Evolutionary conservation across 352 stramenopile genomes (phyloP), one percentile per base, ranked within the genome.

Genomic region (Globisporangium radiosum): DNA sequence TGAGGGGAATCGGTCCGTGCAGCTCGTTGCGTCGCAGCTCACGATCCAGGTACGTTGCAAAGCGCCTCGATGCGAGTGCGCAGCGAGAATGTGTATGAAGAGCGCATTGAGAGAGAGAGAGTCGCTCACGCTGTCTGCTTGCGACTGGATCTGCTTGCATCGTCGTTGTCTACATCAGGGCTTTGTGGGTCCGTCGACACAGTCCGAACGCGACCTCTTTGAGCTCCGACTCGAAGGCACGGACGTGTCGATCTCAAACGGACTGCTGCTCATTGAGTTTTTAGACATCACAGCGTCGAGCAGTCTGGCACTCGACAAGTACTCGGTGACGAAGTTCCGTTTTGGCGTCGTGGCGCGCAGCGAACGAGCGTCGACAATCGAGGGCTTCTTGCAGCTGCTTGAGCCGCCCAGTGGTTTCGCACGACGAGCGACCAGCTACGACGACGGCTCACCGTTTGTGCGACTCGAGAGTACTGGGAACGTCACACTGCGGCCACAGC

Each of bases 251-350:
- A 70, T 87, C 56, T 78, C 73, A 1, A 80, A 87, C 65, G 73
- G 71, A 48, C 59, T 85, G 19, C 54, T 69, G 14, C 66, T 87
- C 57, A 66, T 78, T 4, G 58, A 75, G 11, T 55, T 68, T 13
- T 66, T 87, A 7, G 57, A 71, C 36, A 54, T 83, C 7, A 44
- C 59, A 47, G 72, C 75, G 47, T 49, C 56, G 8, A 69, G 71
- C 37, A 57, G 50, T 5, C 52, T 81, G 19, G 62, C 65, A 2
- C 65, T 92, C 53, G 83, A 92, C 56, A 85, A 86, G 51, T 92
- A 81, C 62, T 85, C 83, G 1, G 72, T 80, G 14, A 55, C 85
- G n/a, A 84, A 88, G 50, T 90, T 92, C 57, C 71, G 58, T 33
- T 47, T 51, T 11, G 54, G 62, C 51, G 47, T 88, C 11, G 59